These are phyloP conservation scores for Posidonia australis DNA, from an alignment of 106 monocot species.

Conservation along the genomic window DNA sequence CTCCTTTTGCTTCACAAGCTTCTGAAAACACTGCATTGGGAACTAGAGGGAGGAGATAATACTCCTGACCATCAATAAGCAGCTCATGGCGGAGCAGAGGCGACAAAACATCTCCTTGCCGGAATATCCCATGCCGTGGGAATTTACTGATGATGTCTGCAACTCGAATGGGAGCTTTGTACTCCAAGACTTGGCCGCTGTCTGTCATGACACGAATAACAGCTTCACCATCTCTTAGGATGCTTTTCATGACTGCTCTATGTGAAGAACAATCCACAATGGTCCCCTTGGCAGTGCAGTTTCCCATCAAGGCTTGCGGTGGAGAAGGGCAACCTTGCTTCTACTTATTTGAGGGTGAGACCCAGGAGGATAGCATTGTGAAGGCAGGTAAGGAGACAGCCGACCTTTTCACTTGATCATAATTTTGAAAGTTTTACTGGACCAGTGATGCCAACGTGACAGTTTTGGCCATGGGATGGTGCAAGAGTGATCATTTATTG, in stretches of 20 bases:
- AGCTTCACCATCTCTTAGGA: not conserved
- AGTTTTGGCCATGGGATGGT: too few species aligned
- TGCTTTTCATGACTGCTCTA: not conserved
- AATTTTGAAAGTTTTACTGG: not conserved
- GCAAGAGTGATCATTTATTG: not conserved
- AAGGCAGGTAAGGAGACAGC: not conserved
- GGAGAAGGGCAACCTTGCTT: not conserved
- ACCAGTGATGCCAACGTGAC: too few species aligned
- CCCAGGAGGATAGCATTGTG: not conserved
- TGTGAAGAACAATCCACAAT: slow-evolving; percentile 8
- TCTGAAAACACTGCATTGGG: not conserved
- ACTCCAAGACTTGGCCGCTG: too few species aligned
- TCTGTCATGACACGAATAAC: slow-evolving; percentile 10
- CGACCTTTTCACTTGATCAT: not conserved
- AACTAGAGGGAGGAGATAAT: slow-evolving; percentile 14
- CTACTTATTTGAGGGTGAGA: slow-evolving; percentile 1
- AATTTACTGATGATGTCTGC: too few species aligned
- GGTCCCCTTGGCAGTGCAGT: slow-evolving; percentile 14
- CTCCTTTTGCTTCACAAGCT: not conserved
- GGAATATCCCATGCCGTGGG: too few species aligned
- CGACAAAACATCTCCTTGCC: too few species aligned
- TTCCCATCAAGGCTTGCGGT: slow-evolving; percentile 8
- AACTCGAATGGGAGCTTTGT: too few species aligned
- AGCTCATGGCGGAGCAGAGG: slow-evolving; percentile 16
- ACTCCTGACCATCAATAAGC: slow-evolving; percentile 4